Evolutionary conservation across 805 yeast species (phyloP).

Genomic region (Metschnikowia gruessii): DNA sequence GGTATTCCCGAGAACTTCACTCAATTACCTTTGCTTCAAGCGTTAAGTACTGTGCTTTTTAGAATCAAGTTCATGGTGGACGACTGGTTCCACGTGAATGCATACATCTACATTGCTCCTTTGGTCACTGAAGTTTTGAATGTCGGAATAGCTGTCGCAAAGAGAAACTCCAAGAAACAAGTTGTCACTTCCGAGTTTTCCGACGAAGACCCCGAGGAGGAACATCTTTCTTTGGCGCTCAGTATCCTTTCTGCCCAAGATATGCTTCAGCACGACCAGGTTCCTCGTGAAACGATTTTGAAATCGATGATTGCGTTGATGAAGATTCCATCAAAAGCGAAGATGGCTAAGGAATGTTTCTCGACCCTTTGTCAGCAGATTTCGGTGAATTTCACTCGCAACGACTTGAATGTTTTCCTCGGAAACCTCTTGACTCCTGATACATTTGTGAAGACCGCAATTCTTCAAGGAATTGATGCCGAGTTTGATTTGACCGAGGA

Average conservation of each 20-base stretch:
- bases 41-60: constrained; percentile 68
- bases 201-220: constrained; percentile 87
- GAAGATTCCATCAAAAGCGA: constrained; percentile 73
- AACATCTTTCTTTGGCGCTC: constrained; percentile 71
- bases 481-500: constrained; percentile 64
- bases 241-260: constrained; percentile 71
- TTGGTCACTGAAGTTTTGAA: constrained; percentile 65
- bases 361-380: constrained; percentile 73
- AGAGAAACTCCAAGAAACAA: constrained; percentile 50
- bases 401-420: constrained; percentile 60
- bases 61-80: constrained; percentile 71
- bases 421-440: constrained; percentile 57
- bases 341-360: constrained; percentile 80
- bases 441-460: constrained; percentile 69
- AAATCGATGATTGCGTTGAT: constrained; percentile 62
- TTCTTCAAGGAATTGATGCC: constrained; percentile 80
- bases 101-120: constrained; percentile 75
- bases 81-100: constrained; percentile 62
- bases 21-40: constrained; percentile 51
- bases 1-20: constrained; percentile 45
- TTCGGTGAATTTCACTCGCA: constrained; percentile 53
- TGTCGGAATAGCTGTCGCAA: constrained; percentile 57
- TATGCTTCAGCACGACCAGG: constrained; percentile 57
- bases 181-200: constrained; percentile 61
- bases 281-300: constrained; percentile 69